A percentile compares a stretch with the other conserved stretches of the same genome.
phyloP scores from a whole-genome alignment of 83 land plant genomes.

The Thuja plicata region DNA sequence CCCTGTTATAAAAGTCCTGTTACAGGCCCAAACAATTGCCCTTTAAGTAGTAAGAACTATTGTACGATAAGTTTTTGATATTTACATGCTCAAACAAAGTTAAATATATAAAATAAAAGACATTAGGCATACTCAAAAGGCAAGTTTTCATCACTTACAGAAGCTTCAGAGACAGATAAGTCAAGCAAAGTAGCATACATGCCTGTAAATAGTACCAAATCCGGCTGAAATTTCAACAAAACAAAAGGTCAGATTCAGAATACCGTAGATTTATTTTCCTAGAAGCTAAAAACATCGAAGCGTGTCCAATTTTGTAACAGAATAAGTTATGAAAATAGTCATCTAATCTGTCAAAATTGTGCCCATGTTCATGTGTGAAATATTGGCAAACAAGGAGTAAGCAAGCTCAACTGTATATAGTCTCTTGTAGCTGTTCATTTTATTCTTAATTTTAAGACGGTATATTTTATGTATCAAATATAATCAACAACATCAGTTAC shows the following conservation, averaged over 20 bases:
- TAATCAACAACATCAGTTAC: not conserved
- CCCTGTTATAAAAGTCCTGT: not conserved
- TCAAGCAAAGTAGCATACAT: conserved; percentile 23
- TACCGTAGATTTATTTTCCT: not conserved
- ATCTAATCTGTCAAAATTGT: not conserved
- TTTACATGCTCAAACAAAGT: not conserved
- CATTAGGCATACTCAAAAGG: not conserved
- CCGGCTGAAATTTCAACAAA: conserved; percentile 49
- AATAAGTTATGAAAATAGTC: not conserved
- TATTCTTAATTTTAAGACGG: not conserved
- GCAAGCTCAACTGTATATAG: not conserved
- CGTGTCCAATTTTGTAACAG: not conserved
- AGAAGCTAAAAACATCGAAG: not conserved
- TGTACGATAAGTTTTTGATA: not conserved
- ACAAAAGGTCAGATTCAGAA: conserved; percentile 6
- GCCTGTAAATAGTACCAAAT: conserved; percentile 77
- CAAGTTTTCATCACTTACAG: conserved; percentile 10
- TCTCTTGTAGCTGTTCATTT: not conserved
- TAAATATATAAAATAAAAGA: not conserved
- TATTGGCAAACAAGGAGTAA: not conserved
- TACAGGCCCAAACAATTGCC: not conserved
- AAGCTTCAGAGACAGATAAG: not conserved
- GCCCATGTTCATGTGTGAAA: not conserved
- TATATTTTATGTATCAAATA: not conserved
- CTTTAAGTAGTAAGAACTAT: not conserved